Evolutionary conservation across 805 yeast species (phyloP).

Genomic region (Zygotorulaspora danielsina): DNA sequence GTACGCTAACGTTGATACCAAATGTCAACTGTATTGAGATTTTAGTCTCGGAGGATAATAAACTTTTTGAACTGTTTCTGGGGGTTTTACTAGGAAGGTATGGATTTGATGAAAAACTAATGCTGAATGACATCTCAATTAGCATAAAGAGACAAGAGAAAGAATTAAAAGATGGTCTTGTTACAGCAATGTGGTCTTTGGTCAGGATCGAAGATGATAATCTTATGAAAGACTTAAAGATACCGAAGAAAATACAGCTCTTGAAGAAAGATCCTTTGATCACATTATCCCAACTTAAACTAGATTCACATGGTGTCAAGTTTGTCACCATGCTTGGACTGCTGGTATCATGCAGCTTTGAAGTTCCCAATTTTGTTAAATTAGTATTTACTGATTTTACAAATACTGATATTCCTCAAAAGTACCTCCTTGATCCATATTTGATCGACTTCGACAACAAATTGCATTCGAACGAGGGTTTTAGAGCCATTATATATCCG

Average conservation of each 20-base stretch:
- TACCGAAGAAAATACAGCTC: neutral
- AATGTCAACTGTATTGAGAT: constrained; percentile 13
- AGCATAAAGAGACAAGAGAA: constrained; percentile 5
- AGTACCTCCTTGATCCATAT: constrained; percentile 24
- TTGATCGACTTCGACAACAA: constrained; percentile 20
- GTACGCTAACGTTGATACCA: constrained; percentile 3
- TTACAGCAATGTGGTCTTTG: constrained; percentile 10
- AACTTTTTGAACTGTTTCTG: constrained; percentile 2
- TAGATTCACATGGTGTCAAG: constrained; percentile 7
- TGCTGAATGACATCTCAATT: constrained; percentile 1
- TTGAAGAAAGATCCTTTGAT: constrained; percentile 11
- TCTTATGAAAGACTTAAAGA: neutral
- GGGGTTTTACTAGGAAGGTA: neutral
- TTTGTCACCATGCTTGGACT: constrained; percentile 21
- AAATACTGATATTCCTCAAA: constrained; percentile 15
- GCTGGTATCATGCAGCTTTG: constrained; percentile 22
- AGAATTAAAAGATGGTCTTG: constrained; percentile 6
- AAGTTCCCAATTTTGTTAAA: constrained; percentile 11
- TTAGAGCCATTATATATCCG: constrained; percentile 21
- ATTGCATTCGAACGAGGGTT: constrained; percentile 18
- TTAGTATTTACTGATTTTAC: constrained; percentile 33
- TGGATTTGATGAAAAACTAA: constrained; percentile 5
- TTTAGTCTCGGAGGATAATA: constrained; percentile 1
- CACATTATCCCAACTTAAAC: constrained; percentile 15
- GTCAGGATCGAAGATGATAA: constrained; percentile 2